Base-by-base conservation (phyloP, 805 yeast species). In the Wickerhamiella vanderwaltii region DNA sequence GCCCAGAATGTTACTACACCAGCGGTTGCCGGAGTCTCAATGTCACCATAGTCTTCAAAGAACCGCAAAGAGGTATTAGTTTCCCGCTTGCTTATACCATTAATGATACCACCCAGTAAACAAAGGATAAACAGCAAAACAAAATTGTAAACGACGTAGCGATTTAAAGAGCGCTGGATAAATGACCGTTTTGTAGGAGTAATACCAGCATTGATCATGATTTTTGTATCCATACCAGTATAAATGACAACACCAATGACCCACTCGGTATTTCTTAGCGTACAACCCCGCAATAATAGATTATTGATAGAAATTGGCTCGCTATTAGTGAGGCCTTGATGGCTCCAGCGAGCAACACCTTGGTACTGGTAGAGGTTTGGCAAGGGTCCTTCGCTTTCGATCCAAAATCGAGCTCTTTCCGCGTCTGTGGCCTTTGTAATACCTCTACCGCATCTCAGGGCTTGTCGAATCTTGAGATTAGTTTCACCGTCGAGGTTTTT, bases 401-500 rank as follows among this genome's bases (percentile, higher is more conserved):
- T 60, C 65, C 73, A 65, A 55, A 79, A 75, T 49, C 66, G 64
- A 23, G 73, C 63, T 25, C 44, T 47, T 28, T 50, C 53, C 35
- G 53, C 49, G 44, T 71, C 67, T 44, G 72, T 74, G 13, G 51
- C 42, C 53, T 73, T 80, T 39, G 64, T 67, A 39, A 81, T 63
- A 51, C 80, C 87, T 19, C 62, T 58, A 2, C 83, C 67, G 48
- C 75, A 66, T 12, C 64, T 63, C 25, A 82, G 54, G 5, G 80
- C 64, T 23, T 63, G 65, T 45, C 76, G 72, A 18, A 65, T 63
- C 55, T 81, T 82, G 56, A 81, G 66, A 54, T 77, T 81, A 3
- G 88, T 78, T 58, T 81, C 93, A 48, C 85, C 85, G 52, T 77
- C 85, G 43, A 78, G 61, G 51, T 77, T 77, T 49, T 77, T 74